Evolutionary conservation across 1,284 basidiomycete genomes (phyloP), one percentile per base, ranked within the genome.

Genomic region (Phylloboletellus chloephorus): DNA sequence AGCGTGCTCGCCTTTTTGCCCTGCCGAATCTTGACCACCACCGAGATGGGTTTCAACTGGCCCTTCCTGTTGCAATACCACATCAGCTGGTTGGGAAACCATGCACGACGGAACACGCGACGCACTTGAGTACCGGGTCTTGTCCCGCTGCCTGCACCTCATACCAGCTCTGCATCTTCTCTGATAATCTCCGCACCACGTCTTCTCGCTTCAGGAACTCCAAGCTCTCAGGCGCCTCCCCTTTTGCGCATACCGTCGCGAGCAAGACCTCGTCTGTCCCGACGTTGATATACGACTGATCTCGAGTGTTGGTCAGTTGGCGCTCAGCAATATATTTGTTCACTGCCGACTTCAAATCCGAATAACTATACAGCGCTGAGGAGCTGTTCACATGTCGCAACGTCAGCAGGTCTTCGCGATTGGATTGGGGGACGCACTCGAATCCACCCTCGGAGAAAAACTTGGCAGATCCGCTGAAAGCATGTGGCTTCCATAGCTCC

Each of bases 1-100:
- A 86, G 66, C 3, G 91, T 95, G 36, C 77, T 79, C 16, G 79
- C 77, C 63, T 88, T 86, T 31, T 82, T 71, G 4, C 88, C 86
- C 57, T 87, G 83, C 16, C 88, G 72, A 13, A 78, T 67, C 65
- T 88, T 91, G 38, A 78, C 72, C 4, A 68, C 60, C 13, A 94
- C 72, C 5, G 74, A 73, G 34, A 94, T 75, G 0, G 85, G 79
- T 39, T 75, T 76, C 31, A 90, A 60, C 8, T 69, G 61, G 9
- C 90, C 89, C 62, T 92, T 93, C 66, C 88, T 91, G 52, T 20
- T 26, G 26, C 11, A 7, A 40, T 3, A 16, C 15, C 23, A 17
- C 42, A 36, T 50, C 11, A 52, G 20, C 25, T 23, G 9, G 13
- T 6, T 16, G 19, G 7, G 7, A 17, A 30, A 16, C 16, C 23